Base-by-base conservation (phyloP, 148 eudicot genomes). In the Spergularia marina region DNA sequence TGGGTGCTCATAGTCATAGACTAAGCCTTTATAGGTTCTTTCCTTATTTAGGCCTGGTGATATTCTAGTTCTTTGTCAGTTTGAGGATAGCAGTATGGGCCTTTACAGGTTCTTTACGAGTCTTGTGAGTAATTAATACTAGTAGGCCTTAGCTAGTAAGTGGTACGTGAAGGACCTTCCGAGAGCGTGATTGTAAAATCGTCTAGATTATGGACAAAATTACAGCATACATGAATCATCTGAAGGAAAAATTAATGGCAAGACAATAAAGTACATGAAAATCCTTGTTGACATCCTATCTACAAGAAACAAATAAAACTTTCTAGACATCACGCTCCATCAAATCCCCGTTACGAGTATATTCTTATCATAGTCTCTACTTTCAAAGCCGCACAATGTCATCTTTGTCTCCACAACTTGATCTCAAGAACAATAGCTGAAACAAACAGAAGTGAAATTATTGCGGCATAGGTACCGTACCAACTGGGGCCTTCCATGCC, bases 401-500 rank as follows among this genome's bases (percentile, higher is more conserved):
- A 94, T 67, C 84, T 82, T 76, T 75, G 84, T 75, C 69, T 83
- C 34, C 84, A 74, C 82, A 84, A 68, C 80, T 85, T 85, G 65
- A 87, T 21, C 80, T 94, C 93, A 25, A 90, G 76, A 54, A 82
- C 61, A 56, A 82, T 55, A 58, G 80, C 81, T 44, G 72, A 17
- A 21, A 87, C 23, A 65, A 85, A 64, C 67, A 91, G 72, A 20
- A 71, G 30, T 20, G 54, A 85, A 63, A 90, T 77, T 74, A 81
- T 84, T 36, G 80, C 71, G 9, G 82, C 96, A 75, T 83, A 94
- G 72, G 89, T 83, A 36, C 73, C 89, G 77, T 83, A 86, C 98
- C 98, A 94, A 68, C 73, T 54, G 2, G 77, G 41, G 12, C 97
- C 97, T 30, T 88, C 97, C 41, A 77, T 61, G 6, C 86, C 97